Conservation (phyloP, 192 early-diverging fungal species). For the Borealophlyctis nickersoniae region DNA sequence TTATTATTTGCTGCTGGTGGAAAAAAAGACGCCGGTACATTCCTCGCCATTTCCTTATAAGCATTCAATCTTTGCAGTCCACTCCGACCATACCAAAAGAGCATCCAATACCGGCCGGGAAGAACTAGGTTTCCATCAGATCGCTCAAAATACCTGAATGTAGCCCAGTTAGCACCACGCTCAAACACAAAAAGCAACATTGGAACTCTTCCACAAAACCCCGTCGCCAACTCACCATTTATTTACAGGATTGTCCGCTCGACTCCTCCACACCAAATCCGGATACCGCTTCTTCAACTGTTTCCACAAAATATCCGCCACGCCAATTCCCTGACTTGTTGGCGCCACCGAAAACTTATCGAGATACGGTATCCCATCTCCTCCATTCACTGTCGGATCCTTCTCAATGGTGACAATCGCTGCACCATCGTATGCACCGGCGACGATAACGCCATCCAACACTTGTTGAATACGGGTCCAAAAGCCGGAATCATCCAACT, state of each 20-base stretch:
- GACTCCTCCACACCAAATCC: slow-evolving; percentile 78
- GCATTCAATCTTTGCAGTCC: slow-evolving; percentile 34
- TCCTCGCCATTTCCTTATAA: slow-evolving; percentile 48
- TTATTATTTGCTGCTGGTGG: not conserved
- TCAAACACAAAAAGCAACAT: not conserved
- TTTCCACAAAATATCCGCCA: slow-evolving; percentile 94
- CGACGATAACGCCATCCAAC: slow-evolving; percentile 67
- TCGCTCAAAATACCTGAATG: slow-evolving; percentile 81
- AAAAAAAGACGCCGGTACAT: slow-evolving; percentile 57
- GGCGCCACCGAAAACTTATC: slow-evolving; percentile 94
- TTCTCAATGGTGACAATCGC: slow-evolving; percentile 76
- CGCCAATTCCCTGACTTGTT: slow-evolving; percentile 82
- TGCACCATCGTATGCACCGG: slow-evolving; percentile 90
- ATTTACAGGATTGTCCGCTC: slow-evolving; percentile 84
- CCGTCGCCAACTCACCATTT: slow-evolving; percentile 66
- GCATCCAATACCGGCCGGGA: slow-evolving; percentile 70
- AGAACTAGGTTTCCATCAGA: slow-evolving; percentile 71
- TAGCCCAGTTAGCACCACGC: not conserved
- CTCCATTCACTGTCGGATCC: slow-evolving; percentile 7
- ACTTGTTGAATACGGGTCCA: slow-evolving; percentile 51
- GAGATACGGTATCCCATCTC: slow-evolving; percentile 53
- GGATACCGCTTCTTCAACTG: slow-evolving; percentile 67
- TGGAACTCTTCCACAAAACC: not conserved
- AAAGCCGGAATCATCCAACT: slow-evolving; percentile 55
- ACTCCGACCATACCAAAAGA: slow-evolving; percentile 77